Percentiles rank a stretch among this genome's conserved stretches.
Conservation (phyloP, 1,284 basidiomycete genomes). For the Ustilago sp. region DNA sequence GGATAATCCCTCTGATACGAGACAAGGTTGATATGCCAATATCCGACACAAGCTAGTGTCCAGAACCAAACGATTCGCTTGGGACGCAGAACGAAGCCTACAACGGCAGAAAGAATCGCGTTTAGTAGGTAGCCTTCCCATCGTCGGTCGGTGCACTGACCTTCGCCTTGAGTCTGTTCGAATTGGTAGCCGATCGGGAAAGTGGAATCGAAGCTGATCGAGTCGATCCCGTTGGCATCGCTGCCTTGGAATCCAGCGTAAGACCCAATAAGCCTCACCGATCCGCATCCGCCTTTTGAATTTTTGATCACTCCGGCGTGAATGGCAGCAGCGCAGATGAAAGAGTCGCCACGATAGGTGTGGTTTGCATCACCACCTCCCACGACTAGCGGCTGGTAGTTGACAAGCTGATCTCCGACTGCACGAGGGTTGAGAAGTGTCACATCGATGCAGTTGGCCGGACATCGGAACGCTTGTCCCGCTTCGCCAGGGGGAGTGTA, state of each 20-base stretch:
- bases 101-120: conserved; percentile 73
- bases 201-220: conserved; percentile 78
- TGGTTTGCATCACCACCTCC: conserved; percentile 75
- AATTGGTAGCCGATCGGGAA: conserved; percentile 78
- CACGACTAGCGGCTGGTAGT: conserved; percentile 81
- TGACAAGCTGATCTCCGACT: conserved; percentile 78
- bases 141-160: conserved; percentile 79
- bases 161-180: conserved; percentile 69
- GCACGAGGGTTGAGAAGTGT: conserved; percentile 81
- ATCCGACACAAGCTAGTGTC: conserved; percentile 83
- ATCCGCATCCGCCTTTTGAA: conserved; percentile 81
- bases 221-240: conserved; percentile 77
- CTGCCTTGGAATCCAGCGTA: conserved; percentile 78
- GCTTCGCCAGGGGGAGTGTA: conserved; percentile 74
- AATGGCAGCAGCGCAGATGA: conserved; percentile 86
- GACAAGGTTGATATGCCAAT: conserved; percentile 85
- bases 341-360: conserved; percentile 82
- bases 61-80: conserved; percentile 77
- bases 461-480: conserved; percentile 77
- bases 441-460: conserved; percentile 77
- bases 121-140: conserved; percentile 69
- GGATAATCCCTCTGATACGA: conserved; percentile 78
- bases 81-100: conserved; percentile 81
- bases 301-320: conserved; percentile 78
- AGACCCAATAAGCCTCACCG: conserved; percentile 78